A percentile compares a stretch with the other conserved stretches of the same genome.
phyloP scores from a whole-genome alignment of 805 yeast species.

The Yamadazyma kitorensis region DNA sequence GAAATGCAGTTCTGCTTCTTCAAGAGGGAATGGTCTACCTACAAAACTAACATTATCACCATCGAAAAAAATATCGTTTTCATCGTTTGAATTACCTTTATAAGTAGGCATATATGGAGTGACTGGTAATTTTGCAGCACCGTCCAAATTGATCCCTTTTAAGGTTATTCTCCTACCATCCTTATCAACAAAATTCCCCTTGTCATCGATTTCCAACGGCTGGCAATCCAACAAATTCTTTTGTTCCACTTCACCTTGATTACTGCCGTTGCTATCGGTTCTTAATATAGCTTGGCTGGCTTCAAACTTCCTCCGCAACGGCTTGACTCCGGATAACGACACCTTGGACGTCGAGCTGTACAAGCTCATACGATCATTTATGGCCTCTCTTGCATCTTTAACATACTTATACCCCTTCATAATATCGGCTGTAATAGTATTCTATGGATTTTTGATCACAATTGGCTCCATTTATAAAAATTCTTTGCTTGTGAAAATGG shows the following conservation, averaged over 20 bases:
- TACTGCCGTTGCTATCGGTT: background rate
- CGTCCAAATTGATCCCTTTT: constrained; percentile 81
- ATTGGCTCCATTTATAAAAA: too few species aligned
- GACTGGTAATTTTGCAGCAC: constrained; percentile 67
- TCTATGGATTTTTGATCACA: too few species aligned
- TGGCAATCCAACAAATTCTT: constrained; percentile 19
- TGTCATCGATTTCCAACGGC: constrained; percentile 18
- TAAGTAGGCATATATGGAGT: constrained; percentile 49
- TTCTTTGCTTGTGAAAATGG: too few species aligned
- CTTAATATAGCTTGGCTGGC: constrained; percentile 15
- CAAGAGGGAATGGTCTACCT: constrained; percentile 75
- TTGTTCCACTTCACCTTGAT: constrained; percentile 1
- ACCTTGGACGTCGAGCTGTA: constrained; percentile 26
- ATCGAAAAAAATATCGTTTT: constrained; percentile 51
- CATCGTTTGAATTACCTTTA: constrained; percentile 32
- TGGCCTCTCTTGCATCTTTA: constrained; percentile 26
- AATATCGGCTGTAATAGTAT: too few species aligned
- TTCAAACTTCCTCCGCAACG: constrained; percentile 23
- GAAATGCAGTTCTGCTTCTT: constrained; percentile 69
- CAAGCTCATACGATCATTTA: constrained; percentile 29
- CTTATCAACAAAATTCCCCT: constrained; percentile 60
- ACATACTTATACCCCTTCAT: constrained; percentile 13
- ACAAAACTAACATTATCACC: constrained; percentile 81
- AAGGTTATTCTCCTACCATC: constrained; percentile 59
- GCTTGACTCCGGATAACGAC: constrained; percentile 24